These are phyloP conservation scores for Paracorniculantispora psalliotae DNA, from an alignment of 2,329 filamentous ascomycete species.

Conservation along the genomic window DNA sequence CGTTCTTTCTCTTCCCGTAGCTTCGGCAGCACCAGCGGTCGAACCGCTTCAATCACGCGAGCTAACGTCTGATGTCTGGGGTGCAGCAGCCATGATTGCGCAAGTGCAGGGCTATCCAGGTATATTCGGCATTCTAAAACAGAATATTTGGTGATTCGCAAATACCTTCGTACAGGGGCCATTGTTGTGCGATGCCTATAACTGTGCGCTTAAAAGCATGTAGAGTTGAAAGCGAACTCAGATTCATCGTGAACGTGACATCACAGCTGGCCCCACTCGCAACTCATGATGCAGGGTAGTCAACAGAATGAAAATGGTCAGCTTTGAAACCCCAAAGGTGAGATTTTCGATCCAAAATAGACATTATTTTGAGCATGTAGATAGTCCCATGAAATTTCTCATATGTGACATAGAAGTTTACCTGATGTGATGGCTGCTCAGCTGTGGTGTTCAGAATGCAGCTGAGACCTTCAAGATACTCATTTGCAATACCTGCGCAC, in stretches of 20 bases:
- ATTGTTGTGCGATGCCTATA: slow-evolving; percentile 40
- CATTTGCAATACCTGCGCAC: no score
- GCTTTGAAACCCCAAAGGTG: not conserved
- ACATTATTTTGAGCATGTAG: no score
- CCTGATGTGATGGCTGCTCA: no score
- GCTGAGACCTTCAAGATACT: no score
- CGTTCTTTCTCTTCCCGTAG: slow-evolving; percentile 76
- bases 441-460: no score
- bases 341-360: no score
- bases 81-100: slow-evolving; percentile 78
- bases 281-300: not conserved
- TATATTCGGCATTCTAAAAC: slow-evolving; percentile 97
- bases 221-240: not conserved
- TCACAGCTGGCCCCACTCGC: not conserved
- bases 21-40: slow-evolving; percentile 83
- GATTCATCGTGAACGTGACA: slow-evolving; percentile 2
- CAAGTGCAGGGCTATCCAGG: slow-evolving; percentile 81
- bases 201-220: not conserved
- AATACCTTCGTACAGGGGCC: slow-evolving; percentile 83
- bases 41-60: slow-evolving; percentile 78
- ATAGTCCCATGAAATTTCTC: no score
- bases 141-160: slow-evolving; percentile 87
- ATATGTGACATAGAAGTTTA: no score
- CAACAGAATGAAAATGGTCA: not conserved
- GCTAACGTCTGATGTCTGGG: slow-evolving; percentile 70